phyloP scores from a whole-genome alignment of 805 yeast species.

The Naumovozyma castellii region DNA sequence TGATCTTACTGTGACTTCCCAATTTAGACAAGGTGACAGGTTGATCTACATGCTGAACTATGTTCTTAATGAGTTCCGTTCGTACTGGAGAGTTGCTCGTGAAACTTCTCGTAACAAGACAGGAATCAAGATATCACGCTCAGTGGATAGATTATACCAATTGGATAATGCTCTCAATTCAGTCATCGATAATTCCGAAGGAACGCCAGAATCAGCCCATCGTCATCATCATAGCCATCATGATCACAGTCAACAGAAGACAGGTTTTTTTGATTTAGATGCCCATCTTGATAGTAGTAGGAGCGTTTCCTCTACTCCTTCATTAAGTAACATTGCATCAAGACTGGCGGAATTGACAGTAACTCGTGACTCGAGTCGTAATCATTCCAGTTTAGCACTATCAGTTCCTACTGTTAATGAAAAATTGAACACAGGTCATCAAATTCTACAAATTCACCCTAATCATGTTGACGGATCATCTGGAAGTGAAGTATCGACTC shows the following conservation, averaged over 20 bases:
- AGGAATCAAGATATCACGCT: slow-evolving; percentile 23
- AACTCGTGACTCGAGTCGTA: slow-evolving; percentile 1
- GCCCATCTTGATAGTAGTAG: slow-evolving; percentile 17
- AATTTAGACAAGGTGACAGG: slow-evolving; percentile 76
- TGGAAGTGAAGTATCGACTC: slow-evolving; percentile 1
- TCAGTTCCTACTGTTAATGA: slow-evolving; percentile 23
- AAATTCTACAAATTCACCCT: slow-evolving; percentile 19
- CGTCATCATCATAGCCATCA: neutral
- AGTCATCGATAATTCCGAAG: neutral
- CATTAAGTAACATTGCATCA: slow-evolving; percentile 12
- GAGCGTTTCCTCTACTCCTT: slow-evolving; percentile 16
- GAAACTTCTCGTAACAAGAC: slow-evolving; percentile 5
- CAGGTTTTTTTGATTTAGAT: slow-evolving; percentile 22
- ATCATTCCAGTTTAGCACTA: slow-evolving; percentile 15
- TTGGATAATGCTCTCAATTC: slow-evolving; percentile 29
- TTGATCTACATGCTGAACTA: slow-evolving; percentile 65
- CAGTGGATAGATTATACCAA: slow-evolving; percentile 26
- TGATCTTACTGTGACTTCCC: slow-evolving; percentile 75
- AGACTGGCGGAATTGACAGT: slow-evolving; percentile 13
- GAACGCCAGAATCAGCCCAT: neutral
- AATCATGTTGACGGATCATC: slow-evolving; percentile 4
- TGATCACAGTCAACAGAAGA: slow-evolving; percentile 1
- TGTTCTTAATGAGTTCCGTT: slow-evolving; percentile 51
- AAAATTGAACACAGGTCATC: slow-evolving; percentile 22
- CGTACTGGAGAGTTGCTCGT: slow-evolving; percentile 31